Percentiles rank a stretch among this genome's conserved stretches.
These are phyloP conservation scores for Drosera spatulata DNA, from an alignment of 179 eudicot species.

Conservation along the genomic window DNA sequence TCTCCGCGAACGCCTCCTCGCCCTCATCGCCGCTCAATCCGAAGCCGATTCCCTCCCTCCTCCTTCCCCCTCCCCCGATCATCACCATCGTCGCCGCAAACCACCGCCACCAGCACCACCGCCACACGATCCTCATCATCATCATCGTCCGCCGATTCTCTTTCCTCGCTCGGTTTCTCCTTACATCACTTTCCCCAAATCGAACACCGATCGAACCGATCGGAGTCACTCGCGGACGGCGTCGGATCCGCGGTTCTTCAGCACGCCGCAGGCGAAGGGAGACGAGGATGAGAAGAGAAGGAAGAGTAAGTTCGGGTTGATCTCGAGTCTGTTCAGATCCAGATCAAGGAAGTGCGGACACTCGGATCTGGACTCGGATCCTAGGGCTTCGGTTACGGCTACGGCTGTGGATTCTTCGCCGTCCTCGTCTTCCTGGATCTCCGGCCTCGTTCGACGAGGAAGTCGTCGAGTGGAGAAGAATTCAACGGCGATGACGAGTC, in stretches of 20 bases:
- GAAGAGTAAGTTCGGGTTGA: neutral
- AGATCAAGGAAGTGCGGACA: constrained; percentile 14
- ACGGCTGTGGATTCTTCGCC: constrained; percentile 6
- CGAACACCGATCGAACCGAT: constrained; percentile 23
- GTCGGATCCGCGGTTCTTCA: constrained; percentile 28
- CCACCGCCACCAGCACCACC: neutral
- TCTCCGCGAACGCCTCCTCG: constrained; percentile 39
- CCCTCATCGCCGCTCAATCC: constrained; percentile 28
- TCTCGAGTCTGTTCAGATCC: constrained; percentile 48
- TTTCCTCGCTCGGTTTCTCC: constrained; percentile 80
- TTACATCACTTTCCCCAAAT: constrained; percentile 39
- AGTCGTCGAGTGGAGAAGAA: constrained; percentile 1
- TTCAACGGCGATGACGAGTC: no score
- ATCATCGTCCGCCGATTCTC: constrained; percentile 27
- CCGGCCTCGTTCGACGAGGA: constrained; percentile 13
- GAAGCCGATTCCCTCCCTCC: constrained; percentile 5
- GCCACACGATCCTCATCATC: constrained; percentile 14
- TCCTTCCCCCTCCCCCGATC: no score
- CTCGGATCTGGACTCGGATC: constrained; percentile 19
- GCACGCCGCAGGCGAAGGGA: constrained; percentile 52
- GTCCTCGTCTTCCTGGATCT: constrained; percentile 24
- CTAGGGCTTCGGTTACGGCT: constrained; percentile 1
- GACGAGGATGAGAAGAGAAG: constrained; percentile 13
- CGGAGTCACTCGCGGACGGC: constrained; percentile 9
- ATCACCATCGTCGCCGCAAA: neutral